Evolutionary conservation across 202 grass and related monocot genomes (phyloP).

Genomic region (Musa balbisiana): DNA sequence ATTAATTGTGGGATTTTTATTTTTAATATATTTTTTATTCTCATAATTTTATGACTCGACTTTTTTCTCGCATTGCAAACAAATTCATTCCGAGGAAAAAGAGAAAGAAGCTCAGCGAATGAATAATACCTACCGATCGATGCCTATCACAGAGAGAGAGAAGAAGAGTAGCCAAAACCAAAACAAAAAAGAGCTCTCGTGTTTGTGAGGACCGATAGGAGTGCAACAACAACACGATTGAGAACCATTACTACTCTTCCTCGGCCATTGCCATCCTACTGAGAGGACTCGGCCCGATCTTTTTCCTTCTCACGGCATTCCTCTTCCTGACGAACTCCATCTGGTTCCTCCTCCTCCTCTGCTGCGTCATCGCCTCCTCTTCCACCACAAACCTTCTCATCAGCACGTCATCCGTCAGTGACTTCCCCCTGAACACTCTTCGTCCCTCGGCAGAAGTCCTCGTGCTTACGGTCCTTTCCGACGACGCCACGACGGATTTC

Average conservation of each 20-base stretch:
- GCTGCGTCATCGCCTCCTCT: slow-evolving; percentile 53
- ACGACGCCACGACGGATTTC: slow-evolving; percentile 28
- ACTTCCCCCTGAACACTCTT: slow-evolving; percentile 88
- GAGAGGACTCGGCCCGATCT: slow-evolving; percentile 75
- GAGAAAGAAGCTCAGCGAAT: too few relatives aligned
- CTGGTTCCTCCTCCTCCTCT: slow-evolving; percentile 66
- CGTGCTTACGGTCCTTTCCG: not conserved
- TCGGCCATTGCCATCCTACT: slow-evolving; percentile 58
- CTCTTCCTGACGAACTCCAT: slow-evolving; percentile 84
- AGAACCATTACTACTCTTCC: slow-evolving; percentile 1
- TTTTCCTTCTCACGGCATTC: slow-evolving; percentile 56
- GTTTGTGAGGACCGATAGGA: too few relatives aligned
- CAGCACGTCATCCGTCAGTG: slow-evolving; percentile 73
- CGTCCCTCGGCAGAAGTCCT: slow-evolving; percentile 16
- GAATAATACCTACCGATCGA: too few relatives aligned
- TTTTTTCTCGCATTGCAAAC: too few relatives aligned
- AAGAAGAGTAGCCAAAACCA: too few relatives aligned
- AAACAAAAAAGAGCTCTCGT: too few relatives aligned
- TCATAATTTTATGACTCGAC: too few relatives aligned
- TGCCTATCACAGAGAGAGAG: too few relatives aligned
- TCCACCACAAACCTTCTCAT: slow-evolving; percentile 91
- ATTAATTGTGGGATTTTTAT: too few relatives aligned
- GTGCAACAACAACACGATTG: too few relatives aligned
- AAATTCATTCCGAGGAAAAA: too few relatives aligned
- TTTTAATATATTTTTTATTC: too few relatives aligned